These are phyloP conservation scores for Thermothelomyces thermophilus DNA, from an alignment of 2,329 filamentous ascomycete species.

Conservation along the genomic window DNA sequence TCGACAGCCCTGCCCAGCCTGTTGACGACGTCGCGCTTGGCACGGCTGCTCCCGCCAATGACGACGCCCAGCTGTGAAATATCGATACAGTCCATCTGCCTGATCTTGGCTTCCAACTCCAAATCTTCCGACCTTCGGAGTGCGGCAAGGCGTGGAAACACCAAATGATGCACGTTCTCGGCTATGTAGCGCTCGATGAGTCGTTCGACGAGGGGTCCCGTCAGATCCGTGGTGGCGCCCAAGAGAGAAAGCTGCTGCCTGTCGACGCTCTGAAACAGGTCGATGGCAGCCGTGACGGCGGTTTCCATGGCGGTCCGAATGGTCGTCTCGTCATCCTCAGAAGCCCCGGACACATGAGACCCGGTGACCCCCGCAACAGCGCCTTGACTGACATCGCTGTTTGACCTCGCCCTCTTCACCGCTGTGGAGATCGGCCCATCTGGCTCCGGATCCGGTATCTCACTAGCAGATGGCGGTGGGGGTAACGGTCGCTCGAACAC, in stretches of 20 bases:
- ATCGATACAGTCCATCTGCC: conserved; percentile 89
- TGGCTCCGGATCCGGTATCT: conserved; percentile 52
- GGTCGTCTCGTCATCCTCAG: conserved; percentile 78
- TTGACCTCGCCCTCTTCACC: conserved; percentile 49
- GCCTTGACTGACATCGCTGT: conserved; percentile 34
- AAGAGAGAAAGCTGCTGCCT: conserved; percentile 90
- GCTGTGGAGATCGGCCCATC: conserved; percentile 51
- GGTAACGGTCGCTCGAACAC: conserved; percentile 82
- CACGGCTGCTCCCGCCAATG: conserved; percentile 69
- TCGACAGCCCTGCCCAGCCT: conserved; percentile 74
- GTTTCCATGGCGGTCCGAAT: conserved; percentile 87
- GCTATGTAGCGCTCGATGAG: conserved; percentile 92
- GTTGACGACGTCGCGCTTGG: conserved; percentile 73
- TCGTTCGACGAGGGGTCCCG: conserved; percentile 83
- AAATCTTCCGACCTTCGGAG: conserved; percentile 76
- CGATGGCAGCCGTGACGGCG: conserved; percentile 86
- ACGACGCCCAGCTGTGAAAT: conserved; percentile 89
- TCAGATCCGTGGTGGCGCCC: conserved; percentile 87
- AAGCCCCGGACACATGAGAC: conserved; percentile 47
- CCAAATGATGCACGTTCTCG: conserved; percentile 83
- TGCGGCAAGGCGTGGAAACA: conserved; percentile 76
- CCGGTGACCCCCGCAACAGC: conserved; percentile 30
- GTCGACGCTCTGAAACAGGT: conserved; percentile 91
- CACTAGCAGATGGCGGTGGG: conserved; percentile 57
- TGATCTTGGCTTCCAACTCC: conserved; percentile 82